Base-by-base conservation (phyloP, 78 protist species). In the Speleostelium caveatum region DNA sequence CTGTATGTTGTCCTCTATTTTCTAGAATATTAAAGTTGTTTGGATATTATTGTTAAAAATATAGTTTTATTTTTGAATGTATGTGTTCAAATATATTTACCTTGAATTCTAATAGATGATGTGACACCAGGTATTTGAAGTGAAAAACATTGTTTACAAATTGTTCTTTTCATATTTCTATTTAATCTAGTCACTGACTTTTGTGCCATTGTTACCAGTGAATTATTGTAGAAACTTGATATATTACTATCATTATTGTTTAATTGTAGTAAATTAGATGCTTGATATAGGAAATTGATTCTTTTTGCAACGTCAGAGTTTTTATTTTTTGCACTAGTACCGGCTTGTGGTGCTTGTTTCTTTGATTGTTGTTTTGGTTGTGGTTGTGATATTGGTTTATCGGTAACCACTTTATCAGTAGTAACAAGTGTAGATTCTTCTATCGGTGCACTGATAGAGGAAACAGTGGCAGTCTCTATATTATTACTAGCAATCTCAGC, bases 241-340 rank as follows among this genome's bases (percentile, higher is more conserved):
- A 69, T 0, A n/a, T n/a, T n/a, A 30, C 28, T 28, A 24, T 69
- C 30, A 59, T 83, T 83, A 8, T 28, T 36, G 4, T 32, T 28
- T 10, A 60, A 30, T 21, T 14, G 24, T 22, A 55, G 19, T 33
- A 83, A 56, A 56, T 71, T 24, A 32, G 90, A 49, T 45, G 90
- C 90, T 69, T 83, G 90, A 59, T 69, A 69, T 30, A 83, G 32
- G 59, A 42, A 83, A 51, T 83, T 83, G 32, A 83, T 69, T 69
- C 60, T 83, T 32, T 83, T 83, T 26, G 19, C 39, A 7, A 19
- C 17, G 69, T 83, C 90, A n/a, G 28, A 22, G 30, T n/a, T 51
- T 39, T 16, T 45, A 17, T 41, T 39, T 24, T 33, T 42, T 32
- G 19, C 42, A 5, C 17, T 12, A n/a, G 32, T 22, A 24, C 41